phyloP scores from a whole-genome alignment of 805 yeast genomes.

The Crinitomyces ghanaensis region DNA sequence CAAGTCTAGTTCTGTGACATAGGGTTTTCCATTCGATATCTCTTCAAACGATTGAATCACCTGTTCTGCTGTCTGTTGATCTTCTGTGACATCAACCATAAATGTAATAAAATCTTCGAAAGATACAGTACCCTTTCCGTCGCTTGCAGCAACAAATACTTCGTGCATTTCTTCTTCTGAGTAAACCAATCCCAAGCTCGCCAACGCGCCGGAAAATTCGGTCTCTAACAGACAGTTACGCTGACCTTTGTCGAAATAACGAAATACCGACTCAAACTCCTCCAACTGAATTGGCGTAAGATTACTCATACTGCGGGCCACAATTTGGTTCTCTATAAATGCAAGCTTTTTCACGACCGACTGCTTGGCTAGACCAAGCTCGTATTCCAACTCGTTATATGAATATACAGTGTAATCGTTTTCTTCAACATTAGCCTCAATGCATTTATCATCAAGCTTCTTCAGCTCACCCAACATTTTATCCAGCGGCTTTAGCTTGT shows the following conservation, averaged over 20 bases:
- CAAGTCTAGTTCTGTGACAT: constrained; percentile 31
- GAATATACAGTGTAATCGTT: constrained; percentile 28
- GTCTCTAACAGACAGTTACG: constrained; percentile 29
- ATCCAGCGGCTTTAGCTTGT: constrained; percentile 28
- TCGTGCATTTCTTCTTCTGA: constrained; percentile 28
- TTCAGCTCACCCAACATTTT: constrained; percentile 21
- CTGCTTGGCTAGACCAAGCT: constrained; percentile 28
- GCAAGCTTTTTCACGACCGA: constrained; percentile 30
- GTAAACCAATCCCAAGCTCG: constrained; percentile 31
- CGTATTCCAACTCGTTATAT: constrained; percentile 30
- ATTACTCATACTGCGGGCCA: constrained; percentile 26
- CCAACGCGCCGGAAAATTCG: constrained; percentile 35
- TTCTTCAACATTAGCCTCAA: constrained; percentile 29
- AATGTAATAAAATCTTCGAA: constrained; percentile 26
- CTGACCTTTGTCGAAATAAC: constrained; percentile 30
- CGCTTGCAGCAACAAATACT: constrained; percentile 26
- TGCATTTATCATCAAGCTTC: constrained; percentile 19
- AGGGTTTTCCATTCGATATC: constrained; percentile 30
- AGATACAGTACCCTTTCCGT: constrained; percentile 18
- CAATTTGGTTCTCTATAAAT: constrained; percentile 33
- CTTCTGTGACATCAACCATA: constrained; percentile 31
- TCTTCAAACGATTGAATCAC: constrained; percentile 31
- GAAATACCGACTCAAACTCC: constrained; percentile 35
- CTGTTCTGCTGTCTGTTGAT: constrained; percentile 29
- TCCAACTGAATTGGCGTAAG: constrained; percentile 29